Base-by-base conservation (phyloP, 768 basidiomycete genomes). In the Cystofilobasidium capitatum region DNA sequence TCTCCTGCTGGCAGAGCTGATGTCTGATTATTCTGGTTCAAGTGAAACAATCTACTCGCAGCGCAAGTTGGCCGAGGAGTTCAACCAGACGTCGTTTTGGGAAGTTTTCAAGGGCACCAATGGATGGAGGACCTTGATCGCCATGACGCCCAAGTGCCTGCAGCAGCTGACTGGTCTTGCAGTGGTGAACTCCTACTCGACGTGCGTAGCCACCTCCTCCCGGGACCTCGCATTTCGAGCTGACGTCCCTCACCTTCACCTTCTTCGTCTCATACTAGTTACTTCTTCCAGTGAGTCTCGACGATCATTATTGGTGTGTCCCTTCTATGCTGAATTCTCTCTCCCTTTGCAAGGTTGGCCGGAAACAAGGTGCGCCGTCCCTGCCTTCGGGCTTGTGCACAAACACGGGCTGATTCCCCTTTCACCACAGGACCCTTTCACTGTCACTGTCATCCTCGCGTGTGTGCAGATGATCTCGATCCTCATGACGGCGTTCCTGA, bases 121-220 rank as follows among this genome's bases (percentile, higher is more conserved):
- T 20, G 58, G 58, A 14, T 59, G 40, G 36, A 36, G 58, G 33
- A 59, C 58, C 20, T 36, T 59, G 2, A 37, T 59, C 36, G 35
- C 58, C 3, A 24, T 22, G 7, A 33, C 33, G 35, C 36, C 58
- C 0, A 59, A 59, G 37, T 59, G 58, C 37, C 33, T 42, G 58
- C 58, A 59, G 26, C 58, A 59, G 39, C 58, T 59, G 33, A 59
- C 58, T 20, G 58, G 58, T 2, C 24, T 59, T 7, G n/a, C n/a
- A n/a, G n/a, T n/a, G n/a, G n/a, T n/a, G n/a, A n/a, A n/a, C n/a
- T n/a, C n/a, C n/a, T n/a, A n/a, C n/a, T n/a, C n/a, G n/a, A n/a
- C n/a, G n/a, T n/a, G 14, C 35, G 36, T 4, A n/a, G 2, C 35
- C 24, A 36, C 7, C 2, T 24, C 22, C 58, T 59, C 40, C 14